Evolutionary conservation across 2,329 filamentous ascomycete genomes (phyloP).

Genomic region (Xylaria sp.): DNA sequence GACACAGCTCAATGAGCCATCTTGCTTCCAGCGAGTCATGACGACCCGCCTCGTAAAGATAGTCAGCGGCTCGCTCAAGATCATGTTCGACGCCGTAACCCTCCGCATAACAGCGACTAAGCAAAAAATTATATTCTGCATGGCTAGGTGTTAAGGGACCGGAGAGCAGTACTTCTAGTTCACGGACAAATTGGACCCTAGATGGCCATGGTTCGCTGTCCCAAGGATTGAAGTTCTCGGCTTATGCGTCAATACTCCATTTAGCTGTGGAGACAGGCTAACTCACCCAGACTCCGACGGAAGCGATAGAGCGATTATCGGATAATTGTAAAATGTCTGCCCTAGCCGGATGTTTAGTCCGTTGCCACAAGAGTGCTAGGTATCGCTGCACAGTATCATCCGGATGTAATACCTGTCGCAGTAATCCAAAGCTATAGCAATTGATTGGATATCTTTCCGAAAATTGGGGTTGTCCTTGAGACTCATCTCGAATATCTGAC

Average conservation of each 20-base stretch:
- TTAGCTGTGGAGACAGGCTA: background rate
- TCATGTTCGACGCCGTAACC: background rate
- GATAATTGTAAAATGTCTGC: background rate
- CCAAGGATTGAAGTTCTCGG: background rate
- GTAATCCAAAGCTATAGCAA: constrained; percentile 1
- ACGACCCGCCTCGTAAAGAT: background rate
- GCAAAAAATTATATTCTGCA: background rate
- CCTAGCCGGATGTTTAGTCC: background rate
- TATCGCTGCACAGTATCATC: background rate
- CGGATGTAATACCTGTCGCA: background rate
- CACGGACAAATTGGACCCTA: background rate
- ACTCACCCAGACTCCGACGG: background rate
- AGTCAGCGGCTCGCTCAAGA: background rate
- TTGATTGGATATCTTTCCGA: background rate
- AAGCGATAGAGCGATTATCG: background rate
- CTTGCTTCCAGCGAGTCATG: background rate
- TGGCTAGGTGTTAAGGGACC: background rate
- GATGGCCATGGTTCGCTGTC: background rate
- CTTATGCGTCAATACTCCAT: background rate
- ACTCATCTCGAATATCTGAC: background rate
- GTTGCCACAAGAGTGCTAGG: background rate
- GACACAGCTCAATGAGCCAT: background rate
- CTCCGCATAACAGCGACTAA: background rate
- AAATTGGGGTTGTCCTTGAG: background rate
- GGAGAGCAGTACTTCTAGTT: background rate